Conservation (phyloP, 2,329 filamentous ascomycete genomes). For the Atkinsonella texensis region DNA sequence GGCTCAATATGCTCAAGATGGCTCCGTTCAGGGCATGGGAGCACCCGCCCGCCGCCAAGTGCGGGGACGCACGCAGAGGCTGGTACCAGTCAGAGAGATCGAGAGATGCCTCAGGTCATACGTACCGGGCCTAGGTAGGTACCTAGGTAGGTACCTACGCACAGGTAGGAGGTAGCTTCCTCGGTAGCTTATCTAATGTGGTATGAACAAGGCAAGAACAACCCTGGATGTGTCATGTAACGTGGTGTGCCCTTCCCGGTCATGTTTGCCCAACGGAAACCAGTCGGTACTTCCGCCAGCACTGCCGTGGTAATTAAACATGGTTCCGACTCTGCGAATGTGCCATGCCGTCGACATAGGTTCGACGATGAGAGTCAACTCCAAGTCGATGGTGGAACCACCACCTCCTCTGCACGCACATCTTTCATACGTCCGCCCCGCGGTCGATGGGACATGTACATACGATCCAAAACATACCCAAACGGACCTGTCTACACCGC, state of each 20-base stretch:
- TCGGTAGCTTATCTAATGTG: neutral
- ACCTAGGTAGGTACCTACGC: no score
- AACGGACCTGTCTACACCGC: neutral
- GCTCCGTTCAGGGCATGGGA: neutral
- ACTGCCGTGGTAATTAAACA: neutral
- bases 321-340: neutral
- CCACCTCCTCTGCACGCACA: neutral
- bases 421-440: slow-evolving; percentile 3
- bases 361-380: neutral
- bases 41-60: slow-evolving; percentile 4
- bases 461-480: neutral
- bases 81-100: neutral
- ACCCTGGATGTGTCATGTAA: neutral
- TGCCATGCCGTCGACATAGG: neutral
- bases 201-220: neutral
- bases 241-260: neutral
- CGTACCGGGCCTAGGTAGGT: no score
- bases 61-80: neutral
- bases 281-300: neutral
- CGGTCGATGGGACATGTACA: neutral
- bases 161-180: no score
- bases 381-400: neutral
- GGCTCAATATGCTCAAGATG: neutral
- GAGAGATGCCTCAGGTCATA: neutral
- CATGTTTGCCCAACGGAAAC: neutral